phyloP scores from a whole-genome alignment of 2,329 filamentous ascomycete species.

The Pyrenochaeta sp. region DNA sequence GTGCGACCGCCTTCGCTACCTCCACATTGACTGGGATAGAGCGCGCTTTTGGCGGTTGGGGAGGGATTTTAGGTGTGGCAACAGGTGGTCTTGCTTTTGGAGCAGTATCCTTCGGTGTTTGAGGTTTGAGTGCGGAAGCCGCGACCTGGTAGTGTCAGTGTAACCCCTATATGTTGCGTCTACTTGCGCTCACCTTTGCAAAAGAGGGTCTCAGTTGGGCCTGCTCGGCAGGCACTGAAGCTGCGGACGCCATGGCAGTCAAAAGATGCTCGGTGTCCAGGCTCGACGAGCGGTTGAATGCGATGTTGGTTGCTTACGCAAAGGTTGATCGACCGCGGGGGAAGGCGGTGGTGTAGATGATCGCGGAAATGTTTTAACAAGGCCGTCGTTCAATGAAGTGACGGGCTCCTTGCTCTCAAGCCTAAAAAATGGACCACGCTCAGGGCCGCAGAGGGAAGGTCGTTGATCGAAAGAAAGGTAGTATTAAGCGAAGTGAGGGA shows the following conservation, averaged over 20 bases:
- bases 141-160: conserved; percentile 48
- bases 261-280: conserved; percentile 4
- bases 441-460: conserved; percentile 33
- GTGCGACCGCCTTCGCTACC: conserved; percentile 21
- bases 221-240: conserved; percentile 39
- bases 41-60: conserved; percentile 28
- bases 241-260: conserved; percentile 43
- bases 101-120: conserved; percentile 33
- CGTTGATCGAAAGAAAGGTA: conserved; percentile 40
- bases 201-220: conserved; percentile 69
- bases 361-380: background rate
- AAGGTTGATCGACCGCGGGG: conserved; percentile 4
- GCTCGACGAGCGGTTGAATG: conserved; percentile 20
- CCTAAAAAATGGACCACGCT: conserved; percentile 30
- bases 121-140: conserved; percentile 48
- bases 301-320: conserved; percentile 1
- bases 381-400: background rate
- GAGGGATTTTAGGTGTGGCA: conserved; percentile 33
- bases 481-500: conserved; percentile 34
- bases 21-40: conserved; percentile 26
- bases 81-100: conserved; percentile 36
- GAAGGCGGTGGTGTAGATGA: background rate
- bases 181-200: conserved; percentile 69
- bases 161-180: background rate
- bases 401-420: conserved; percentile 7